Conservation (phyloP, 2,329 filamentous ascomycete species). For the Colletotrichum sidae region DNA sequence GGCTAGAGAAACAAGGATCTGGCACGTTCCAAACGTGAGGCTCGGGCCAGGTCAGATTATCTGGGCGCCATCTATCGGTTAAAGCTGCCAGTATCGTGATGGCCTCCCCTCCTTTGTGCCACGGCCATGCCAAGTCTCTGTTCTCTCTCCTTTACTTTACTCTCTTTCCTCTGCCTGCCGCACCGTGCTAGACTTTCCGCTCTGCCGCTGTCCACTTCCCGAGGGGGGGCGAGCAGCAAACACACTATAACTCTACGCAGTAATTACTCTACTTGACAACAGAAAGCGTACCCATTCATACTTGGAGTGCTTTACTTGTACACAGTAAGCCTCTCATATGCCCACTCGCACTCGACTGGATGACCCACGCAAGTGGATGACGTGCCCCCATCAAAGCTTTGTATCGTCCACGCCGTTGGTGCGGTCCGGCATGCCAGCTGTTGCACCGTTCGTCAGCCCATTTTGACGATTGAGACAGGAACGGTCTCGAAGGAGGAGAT, state of each 20-base stretch:
- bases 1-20: constrained; percentile 18
- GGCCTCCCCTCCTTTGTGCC: constrained; percentile 1
- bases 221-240: neutral
- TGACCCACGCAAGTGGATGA: constrained; percentile 19
- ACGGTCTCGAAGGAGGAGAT: constrained; percentile 6
- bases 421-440: neutral
- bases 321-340: neutral
- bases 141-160: constrained; percentile 2
- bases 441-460: neutral
- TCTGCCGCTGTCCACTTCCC: constrained; percentile 25
- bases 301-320: constrained; percentile 8
- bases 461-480: constrained; percentile 2
- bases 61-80: constrained; percentile 32
- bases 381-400: neutral
- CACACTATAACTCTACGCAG: too few species aligned
- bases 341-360: constrained; percentile 1
- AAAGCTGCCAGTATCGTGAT: constrained; percentile 23
- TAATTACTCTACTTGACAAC: too few species aligned
- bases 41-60: constrained; percentile 16
- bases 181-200: neutral
- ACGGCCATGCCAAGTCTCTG: neutral
- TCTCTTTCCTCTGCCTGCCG: neutral
- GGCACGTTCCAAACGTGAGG: constrained; percentile 5
- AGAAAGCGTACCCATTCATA: neutral
- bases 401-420: constrained; percentile 4